Base-by-base conservation (phyloP, 2,329 filamentous ascomycete species). In the Botrytis cinerea region DNA sequence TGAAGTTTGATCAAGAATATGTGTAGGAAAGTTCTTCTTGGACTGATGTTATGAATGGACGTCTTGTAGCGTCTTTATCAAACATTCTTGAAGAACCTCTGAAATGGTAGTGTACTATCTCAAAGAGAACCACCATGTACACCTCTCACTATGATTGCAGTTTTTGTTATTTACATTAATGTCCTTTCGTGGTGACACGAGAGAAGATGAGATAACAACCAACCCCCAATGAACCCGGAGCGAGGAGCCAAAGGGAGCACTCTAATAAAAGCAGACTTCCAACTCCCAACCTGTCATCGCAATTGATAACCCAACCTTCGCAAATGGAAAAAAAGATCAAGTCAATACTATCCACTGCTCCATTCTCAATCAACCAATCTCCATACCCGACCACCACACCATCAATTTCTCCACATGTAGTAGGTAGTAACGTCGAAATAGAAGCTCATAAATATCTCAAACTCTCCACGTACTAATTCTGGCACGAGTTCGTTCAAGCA, bases 1-100 rank as follows among this genome's bases (percentile, higher is more conserved):
- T 74, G 51, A 74, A 73, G 73, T 72, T 48, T 48, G 46, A 69
- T 66, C 67, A 45, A 45, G 28, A 61, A 32, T 22, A 43, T 16
- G 59, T 18, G 18, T 18, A 40, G 40, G 35, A 40, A 12, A 67
- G 18, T 51, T 18, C 40, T 20, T 8, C 22, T 54, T 40, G 14
- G n/a, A 40, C 38, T 0, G 7, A 28, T 40, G 12, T 67, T 57
- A n/a, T 54, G 51, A 54, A 38, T 48, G 60, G n/a, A 40, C 9
- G 10, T 25, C 43, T 45, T 54, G 32, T 16, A 51, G 32, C 54
- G 54, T 46, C 62, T 32, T 32, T 32, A 25, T 32, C 10, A 66
- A 16, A 48, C 28, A 35, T 25, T 66, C 9, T 35, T 48, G 14
- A 25, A 22, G 25, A 35, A 6, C 6, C 12, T 35, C 1, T 32